Evolutionary conservation across 176 grass and related monocot species (phyloP), one percentile per base, ranked within the genome.

Genomic region (Eleusine indica): DNA sequence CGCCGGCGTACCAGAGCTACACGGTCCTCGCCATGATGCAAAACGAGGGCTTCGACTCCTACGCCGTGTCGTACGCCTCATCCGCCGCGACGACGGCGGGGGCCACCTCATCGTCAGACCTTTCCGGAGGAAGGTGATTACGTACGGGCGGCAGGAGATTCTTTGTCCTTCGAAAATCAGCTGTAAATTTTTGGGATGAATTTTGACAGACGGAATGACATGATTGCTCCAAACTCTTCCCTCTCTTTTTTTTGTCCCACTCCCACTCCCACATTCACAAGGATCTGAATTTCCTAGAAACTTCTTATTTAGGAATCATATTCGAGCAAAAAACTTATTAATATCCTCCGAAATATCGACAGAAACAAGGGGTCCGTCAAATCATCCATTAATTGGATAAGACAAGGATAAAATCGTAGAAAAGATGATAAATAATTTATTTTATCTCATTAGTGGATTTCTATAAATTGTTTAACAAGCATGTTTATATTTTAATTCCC

Each of bases 11-110:
- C 77, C 53, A 56, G 32, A 85, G 82, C 77, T 89, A 81, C 87
- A 81, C 82, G 40, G 47, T 10, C 32, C n/a, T 76, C n/a, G 71
- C 82, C 32, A 71, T 70, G 37, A 89, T 71, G 82, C 82, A 81
- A 16, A 89, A 85, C 53, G 12, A 70, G 9, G 77, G 71, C 17
- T 76, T 85, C 65, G 65, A 89, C 43, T 89, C 87, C 16, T 85
- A 80, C 54, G 46, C 57, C 15, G 39, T 42, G 56, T 81, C 83
- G 2, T 85, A 81, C 38, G 71, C 53, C 5, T 88, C 70, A 6
- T 81, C 77, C 0, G 47, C 52, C 0, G 47, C 52, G 38, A 42
- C 80, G 5, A 82, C 80, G 3, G 13, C 0, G 18, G 63, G 63
- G 1, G 85, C 35, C 44, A 43, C 15, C 5, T 7, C n/a, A 63